Evolutionary conservation across 176 grass and related monocot genomes (phyloP), one percentile per base, ranked within the genome.

Genomic region (Aegilops speltoides): DNA sequence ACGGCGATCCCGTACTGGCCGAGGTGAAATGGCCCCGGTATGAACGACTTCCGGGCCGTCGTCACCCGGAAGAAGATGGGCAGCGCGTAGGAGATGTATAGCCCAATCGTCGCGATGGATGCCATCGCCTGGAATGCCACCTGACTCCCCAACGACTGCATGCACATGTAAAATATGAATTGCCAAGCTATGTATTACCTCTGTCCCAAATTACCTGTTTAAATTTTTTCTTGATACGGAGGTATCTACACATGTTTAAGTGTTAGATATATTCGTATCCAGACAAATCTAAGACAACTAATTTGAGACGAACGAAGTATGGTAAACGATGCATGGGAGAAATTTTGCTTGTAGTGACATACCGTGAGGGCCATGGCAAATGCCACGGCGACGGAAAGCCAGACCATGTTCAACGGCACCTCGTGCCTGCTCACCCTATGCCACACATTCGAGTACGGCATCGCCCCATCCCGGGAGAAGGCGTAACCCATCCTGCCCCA

Each of bases 61-160:
- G 92, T 97, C 46, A 97, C 88, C 6, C 90, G 73, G 81, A 97
- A 97, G 33, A 97, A 86, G 81, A 97, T 87, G 0, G 95, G 95
- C 54, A 94, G 41, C 43, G 84, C 88, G 40, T 97, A 97, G 28
- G 95, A 77, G 73, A 97, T 87, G 83, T 91, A 92, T 7, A 89
- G 78, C 7, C 92, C 95, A 0, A 91, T 26, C 0, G 95, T 97
- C 2, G 90, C 69, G 10, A 92, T 82, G 0, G 95, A 94, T 2
- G 87, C 71, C 95, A 94, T 97, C 1, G 92, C 95, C 33, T 97
- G 92, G 76, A 94, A 94, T 1, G 90, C 95, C 23, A 97, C 95
- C n/a, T 83, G 56, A 9, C 92, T 97, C 7, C 88, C 88, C 20
- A 97, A 66, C 5, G 90, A 94, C 92, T 97, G 89, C n/a, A 26